phyloP scores from a whole-genome alignment of 306 rosid species.

The Astragalus glycyphyllos region DNA sequence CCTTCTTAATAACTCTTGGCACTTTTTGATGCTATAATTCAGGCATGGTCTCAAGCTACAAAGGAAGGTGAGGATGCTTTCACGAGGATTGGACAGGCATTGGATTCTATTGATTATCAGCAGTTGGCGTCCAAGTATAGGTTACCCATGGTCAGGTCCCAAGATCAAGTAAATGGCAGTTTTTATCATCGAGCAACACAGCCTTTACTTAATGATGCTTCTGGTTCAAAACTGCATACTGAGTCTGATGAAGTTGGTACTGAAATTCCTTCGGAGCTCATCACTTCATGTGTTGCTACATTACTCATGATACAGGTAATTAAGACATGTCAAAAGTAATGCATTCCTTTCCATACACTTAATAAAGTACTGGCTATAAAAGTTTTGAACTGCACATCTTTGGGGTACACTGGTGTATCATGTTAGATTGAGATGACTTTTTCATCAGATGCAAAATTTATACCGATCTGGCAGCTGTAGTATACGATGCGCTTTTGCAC shows the following conservation, averaged over 20 bases:
- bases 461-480: too few relatives aligned
- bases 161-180: slow-evolving; percentile 65
- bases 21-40: slow-evolving; percentile 40
- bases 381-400: slow-evolving; percentile 6
- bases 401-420: neutral
- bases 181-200: slow-evolving; percentile 51
- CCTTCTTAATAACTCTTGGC: slow-evolving; percentile 8
- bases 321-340: neutral
- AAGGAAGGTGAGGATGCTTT: slow-evolving; percentile 87
- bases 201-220: slow-evolving; percentile 50
- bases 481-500: too few relatives aligned
- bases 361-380: slow-evolving; percentile 37
- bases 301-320: slow-evolving; percentile 92
- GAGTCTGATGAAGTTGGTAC: slow-evolving; percentile 61
- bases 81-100: slow-evolving; percentile 63
- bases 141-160: slow-evolving; percentile 53
- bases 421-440: neutral
- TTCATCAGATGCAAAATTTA: too few relatives aligned
- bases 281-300: slow-evolving; percentile 83
- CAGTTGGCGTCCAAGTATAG: slow-evolving; percentile 52
- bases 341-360: slow-evolving; percentile 8
- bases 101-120: slow-evolving; percentile 70
- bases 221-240: slow-evolving; percentile 45
- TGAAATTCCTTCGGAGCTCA: slow-evolving; percentile 78
- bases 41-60: slow-evolving; percentile 69